These are phyloP conservation scores for Candida boleticola DNA, from an alignment of 805 yeast genomes.

Conservation along the genomic window DNA sequence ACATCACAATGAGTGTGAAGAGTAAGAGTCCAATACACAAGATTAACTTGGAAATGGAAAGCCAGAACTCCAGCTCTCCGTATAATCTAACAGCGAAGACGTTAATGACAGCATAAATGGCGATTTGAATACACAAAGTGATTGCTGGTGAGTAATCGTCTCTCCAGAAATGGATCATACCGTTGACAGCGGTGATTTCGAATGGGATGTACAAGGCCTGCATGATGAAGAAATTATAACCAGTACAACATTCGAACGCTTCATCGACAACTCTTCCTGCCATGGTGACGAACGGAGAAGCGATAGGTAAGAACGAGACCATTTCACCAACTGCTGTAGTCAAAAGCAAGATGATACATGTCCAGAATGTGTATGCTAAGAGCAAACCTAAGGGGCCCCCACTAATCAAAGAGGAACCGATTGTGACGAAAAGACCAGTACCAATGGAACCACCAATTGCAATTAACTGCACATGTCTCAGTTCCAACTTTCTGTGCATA, in stretches of 20 bases:
- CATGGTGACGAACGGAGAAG: conserved; percentile 36
- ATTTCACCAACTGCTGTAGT: conserved; percentile 38
- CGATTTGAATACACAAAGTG: conserved; percentile 42
- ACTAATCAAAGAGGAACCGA: conserved; percentile 27
- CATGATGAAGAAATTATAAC: conserved; percentile 40
- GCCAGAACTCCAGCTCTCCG: conserved; percentile 52
- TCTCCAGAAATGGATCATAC: conserved; percentile 54
- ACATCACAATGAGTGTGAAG: conserved; percentile 36
- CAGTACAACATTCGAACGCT: conserved; percentile 32
- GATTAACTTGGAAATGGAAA: conserved; percentile 37
- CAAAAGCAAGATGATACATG: conserved; percentile 26
- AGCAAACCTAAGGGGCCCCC: conserved; percentile 38
- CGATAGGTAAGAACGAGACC: conserved; percentile 35
- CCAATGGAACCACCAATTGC: conserved; percentile 43
- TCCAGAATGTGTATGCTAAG: conserved; percentile 32
- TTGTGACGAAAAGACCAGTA: conserved; percentile 36
- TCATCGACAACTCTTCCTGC: conserved; percentile 39
- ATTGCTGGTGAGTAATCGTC: conserved; percentile 49
- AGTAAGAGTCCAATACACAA: conserved; percentile 37
- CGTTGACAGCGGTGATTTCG: conserved; percentile 48
- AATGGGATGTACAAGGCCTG: conserved; percentile 47
- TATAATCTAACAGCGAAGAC: conserved; percentile 47
- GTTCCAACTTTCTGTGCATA: conserved; percentile 14
- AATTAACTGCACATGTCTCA: conserved; percentile 37
- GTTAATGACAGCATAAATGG: conserved; percentile 41